Base-by-base conservation (phyloP, 805 yeast species). In the Sungouiozyma intestinalis region DNA sequence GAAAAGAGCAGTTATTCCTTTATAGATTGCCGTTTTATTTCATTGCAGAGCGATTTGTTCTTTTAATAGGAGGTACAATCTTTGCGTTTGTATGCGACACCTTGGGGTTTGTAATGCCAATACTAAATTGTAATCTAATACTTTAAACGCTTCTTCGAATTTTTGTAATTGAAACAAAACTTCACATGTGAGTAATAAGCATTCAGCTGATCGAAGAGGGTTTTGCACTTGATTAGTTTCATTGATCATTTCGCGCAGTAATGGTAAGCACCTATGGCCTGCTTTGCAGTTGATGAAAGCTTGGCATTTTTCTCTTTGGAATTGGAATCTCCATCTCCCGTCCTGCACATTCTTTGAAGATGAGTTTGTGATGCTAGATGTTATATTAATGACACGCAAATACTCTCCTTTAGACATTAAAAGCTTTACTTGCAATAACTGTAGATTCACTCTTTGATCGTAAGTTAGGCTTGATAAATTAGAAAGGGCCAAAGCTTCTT, bases 231-330 rank as follows among this genome's bases (percentile, higher is more conserved):
- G 52, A 16, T 68, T 66, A 0, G 82, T 73, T 11, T 66, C 51
- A 38, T 71, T 68, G 2, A 81, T 57, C 40, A 76, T 67, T 46
- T 74, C 74, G 4, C 74, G 53, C 0, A 78, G 51, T 16, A 71
- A 52, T 0, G 81, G 69, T 7, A 80, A 47, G 0, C 74, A 76
- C 43, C 81, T 65, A 8, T 71, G 57, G 13, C 77, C 73, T 3
- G 67, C 58, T 0, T 73, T 70, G 14, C 71, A 55, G 4, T 59
- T 49, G 18, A 69, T 49, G 44, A 76, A 53, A 35, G 48, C 55
- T 42, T 33, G 47, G 43, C 48, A 51, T 24, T 40, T 58, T 52
- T 33, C 53, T n/a, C 47, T 36, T 17, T 58, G 51, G 39, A 57
- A 62, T 4, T 43, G 42, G 13, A 51, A 40, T 34, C 55, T 62